Conservation (phyloP, 2,329 filamentous ascomycete species). For the Leptoxyphium fumago region DNA sequence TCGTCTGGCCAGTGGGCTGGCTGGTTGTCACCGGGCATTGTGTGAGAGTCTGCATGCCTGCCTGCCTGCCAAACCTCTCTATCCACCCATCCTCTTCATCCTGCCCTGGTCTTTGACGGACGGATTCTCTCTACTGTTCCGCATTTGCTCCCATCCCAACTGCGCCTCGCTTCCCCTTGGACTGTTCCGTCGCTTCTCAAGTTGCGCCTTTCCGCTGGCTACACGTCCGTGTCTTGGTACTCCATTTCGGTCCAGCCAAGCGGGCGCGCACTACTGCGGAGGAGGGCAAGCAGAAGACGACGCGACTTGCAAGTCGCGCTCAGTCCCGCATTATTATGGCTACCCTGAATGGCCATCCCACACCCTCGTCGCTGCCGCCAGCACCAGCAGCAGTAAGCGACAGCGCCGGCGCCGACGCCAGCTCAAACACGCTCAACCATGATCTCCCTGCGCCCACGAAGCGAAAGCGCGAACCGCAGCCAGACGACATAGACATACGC, state of each 20-base stretch:
- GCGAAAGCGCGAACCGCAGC: constrained; percentile 26
- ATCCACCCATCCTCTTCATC: too few species aligned
- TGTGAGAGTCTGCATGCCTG: too few species aligned
- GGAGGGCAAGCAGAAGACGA: constrained; percentile 1
- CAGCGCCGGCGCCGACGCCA: constrained; percentile 3
- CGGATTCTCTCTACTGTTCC: too few species aligned
- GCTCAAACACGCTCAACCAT: neutral
- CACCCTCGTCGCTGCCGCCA: constrained; percentile 3
- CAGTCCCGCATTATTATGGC: constrained; percentile 4
- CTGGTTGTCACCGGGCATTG: too few species aligned
- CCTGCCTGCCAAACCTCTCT: too few species aligned
- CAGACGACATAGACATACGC: neutral
- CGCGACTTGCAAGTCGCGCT: neutral
- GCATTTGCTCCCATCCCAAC: too few species aligned
- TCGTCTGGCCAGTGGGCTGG: too few species aligned
- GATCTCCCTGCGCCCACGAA: constrained; percentile 16
- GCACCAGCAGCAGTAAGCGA: constrained; percentile 1
- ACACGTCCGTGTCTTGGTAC: too few species aligned
- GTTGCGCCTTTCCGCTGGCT: too few species aligned
- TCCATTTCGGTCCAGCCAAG: neutral
- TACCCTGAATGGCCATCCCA: constrained; percentile 8
- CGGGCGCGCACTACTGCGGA: neutral
- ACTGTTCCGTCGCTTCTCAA: too few species aligned
- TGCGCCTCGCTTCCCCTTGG: too few species aligned
- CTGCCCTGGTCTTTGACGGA: too few species aligned